Conservation (phyloP, 495 filamentous ascomycete genomes). For the Elasticomyces elasticus region DNA sequence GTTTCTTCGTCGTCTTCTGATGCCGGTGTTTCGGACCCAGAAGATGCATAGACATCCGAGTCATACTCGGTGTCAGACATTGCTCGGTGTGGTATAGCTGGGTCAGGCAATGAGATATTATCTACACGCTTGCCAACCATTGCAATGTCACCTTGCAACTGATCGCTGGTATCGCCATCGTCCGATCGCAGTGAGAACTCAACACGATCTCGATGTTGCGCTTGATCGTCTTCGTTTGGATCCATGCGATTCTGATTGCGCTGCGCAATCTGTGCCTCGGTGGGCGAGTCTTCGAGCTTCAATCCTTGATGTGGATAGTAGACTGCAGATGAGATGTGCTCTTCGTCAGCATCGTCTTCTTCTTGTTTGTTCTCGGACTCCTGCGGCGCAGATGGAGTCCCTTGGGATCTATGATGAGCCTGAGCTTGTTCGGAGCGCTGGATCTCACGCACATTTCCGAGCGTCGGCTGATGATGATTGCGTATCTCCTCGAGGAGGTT, state of each 20-base stretch:
- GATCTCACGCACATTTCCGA: slow-evolving; percentile 40
- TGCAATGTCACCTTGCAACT: slow-evolving; percentile 50
- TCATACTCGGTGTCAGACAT: slow-evolving; percentile 52
- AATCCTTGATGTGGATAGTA: slow-evolving; percentile 77
- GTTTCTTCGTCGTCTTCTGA: slow-evolving; percentile 50
- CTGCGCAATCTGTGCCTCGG: slow-evolving; percentile 25
- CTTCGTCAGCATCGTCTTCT: slow-evolving; percentile 77
- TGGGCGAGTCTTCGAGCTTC: slow-evolving; percentile 39
- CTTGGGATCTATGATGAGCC: neutral
- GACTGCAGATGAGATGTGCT: slow-evolving; percentile 88
- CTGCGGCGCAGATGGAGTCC: neutral
- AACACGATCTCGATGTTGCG: slow-evolving; percentile 28
- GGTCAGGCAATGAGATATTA: slow-evolving; percentile 2
- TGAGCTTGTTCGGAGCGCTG: slow-evolving; percentile 50
- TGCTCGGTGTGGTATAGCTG: neutral
- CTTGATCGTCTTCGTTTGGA: neutral
- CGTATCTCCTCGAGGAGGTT: slow-evolving; percentile 54
- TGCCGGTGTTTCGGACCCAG: slow-evolving; percentile 43
- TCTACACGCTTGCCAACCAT: slow-evolving; percentile 27
- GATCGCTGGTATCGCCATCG: slow-evolving; percentile 26
- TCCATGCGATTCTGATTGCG: neutral
- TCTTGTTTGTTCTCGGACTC: slow-evolving; percentile 35
- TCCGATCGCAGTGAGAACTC: slow-evolving; percentile 53
- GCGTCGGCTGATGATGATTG: slow-evolving; percentile 47
- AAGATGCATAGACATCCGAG: slow-evolving; percentile 45